Evolutionary conservation across 1,139 yeast genomes (phyloP), one percentile per base, ranked within the genome.

Genomic region (Kodamaea plutei): DNA sequence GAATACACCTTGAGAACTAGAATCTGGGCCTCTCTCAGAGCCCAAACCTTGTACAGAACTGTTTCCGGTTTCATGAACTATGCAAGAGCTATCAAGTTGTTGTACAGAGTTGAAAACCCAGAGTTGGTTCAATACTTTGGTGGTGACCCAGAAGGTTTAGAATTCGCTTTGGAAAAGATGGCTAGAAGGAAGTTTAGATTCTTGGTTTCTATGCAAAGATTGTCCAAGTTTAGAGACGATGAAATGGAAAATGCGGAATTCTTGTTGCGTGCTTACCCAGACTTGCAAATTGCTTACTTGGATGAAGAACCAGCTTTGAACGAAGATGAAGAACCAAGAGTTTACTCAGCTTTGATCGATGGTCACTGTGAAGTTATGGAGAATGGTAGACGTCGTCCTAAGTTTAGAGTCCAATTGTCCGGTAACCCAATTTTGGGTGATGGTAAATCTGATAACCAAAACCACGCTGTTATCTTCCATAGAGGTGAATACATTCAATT

Each of bases 401-500:
- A 89, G 64, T 91, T 88, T 65, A 84, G 98, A 76, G 81, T 91
- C 47, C 97, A 89, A 73, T 75, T 91, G 50, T 88, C 97, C 49
- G 98, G 98, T 73, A 91, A 91, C 64, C 97, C 98, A 56, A 91
- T 91, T 62, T 75, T 91, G 57, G 98, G 98, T 76, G 98, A 91
- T 63, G 98, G 98, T 80, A 91, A 91, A 66, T 85, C 97, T 54
- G 98, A 91, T 76, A 91, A 91, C 66, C 98, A 91, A 69, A 91
- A 91, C 65, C 97, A 89, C 65, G 88, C 97, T 43, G 65, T 91
- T 50, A 87, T 91, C 57, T 91, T 91, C 77, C 85, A 89, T 72
- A 85, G 98, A 69, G 98, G 98, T 78, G 98, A 91, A 69, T 91
- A 91, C 65, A 79, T 91, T 49, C 97, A 91, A 67, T 77, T 91